These are phyloP conservation scores for Tylopilus subfusipes DNA, from an alignment of 768 basidiomycete species.

Conservation along the genomic window DNA sequence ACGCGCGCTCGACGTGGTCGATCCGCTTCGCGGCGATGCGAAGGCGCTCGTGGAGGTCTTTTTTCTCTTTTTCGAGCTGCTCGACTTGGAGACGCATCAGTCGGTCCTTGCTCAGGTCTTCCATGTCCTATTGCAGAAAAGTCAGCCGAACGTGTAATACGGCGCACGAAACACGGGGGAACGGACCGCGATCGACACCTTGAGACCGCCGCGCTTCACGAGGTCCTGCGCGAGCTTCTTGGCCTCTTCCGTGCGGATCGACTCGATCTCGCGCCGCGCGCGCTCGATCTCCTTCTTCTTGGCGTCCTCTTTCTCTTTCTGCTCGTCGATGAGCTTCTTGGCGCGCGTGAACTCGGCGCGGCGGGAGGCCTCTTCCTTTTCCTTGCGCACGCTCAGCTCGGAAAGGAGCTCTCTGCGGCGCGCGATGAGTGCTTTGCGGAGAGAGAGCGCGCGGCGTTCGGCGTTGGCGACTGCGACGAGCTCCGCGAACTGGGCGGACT, in stretches of 20 bases:
- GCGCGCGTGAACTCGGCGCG: slow-evolving; percentile 64
- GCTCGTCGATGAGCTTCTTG: slow-evolving; percentile 69
- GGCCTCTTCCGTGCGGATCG: slow-evolving; percentile 63
- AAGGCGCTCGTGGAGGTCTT: slow-evolving; percentile 75
- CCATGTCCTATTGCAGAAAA: slow-evolving; percentile 57
- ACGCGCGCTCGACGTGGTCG: slow-evolving; percentile 93
- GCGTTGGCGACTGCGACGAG: slow-evolving; percentile 64
- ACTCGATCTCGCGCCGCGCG: slow-evolving; percentile 65
- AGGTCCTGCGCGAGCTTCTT: slow-evolving; percentile 83
- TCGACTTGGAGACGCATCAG: slow-evolving; percentile 89
- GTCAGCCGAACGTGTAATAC: neutral
- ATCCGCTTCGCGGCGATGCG: slow-evolving; percentile 84
- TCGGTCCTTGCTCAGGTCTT: slow-evolving; percentile 78
- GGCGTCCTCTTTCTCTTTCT: slow-evolving; percentile 57
- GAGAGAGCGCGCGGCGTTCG: slow-evolving; percentile 72
- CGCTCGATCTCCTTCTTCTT: slow-evolving; percentile 71
- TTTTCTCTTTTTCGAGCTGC: slow-evolving; percentile 96
- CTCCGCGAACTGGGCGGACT: slow-evolving; percentile 52
- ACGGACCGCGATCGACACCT: slow-evolving; percentile 67
- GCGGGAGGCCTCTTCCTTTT: slow-evolving; percentile 82
- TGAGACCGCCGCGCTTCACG: slow-evolving; percentile 73
- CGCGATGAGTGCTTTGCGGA: slow-evolving; percentile 78
- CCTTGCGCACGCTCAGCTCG: slow-evolving; percentile 80
- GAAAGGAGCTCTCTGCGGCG: slow-evolving; percentile 81
- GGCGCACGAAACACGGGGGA: neutral